Evolutionary conservation across 495 filamentous ascomycete species (phyloP).

Genomic region (Amniculicola lignicola): DNA sequence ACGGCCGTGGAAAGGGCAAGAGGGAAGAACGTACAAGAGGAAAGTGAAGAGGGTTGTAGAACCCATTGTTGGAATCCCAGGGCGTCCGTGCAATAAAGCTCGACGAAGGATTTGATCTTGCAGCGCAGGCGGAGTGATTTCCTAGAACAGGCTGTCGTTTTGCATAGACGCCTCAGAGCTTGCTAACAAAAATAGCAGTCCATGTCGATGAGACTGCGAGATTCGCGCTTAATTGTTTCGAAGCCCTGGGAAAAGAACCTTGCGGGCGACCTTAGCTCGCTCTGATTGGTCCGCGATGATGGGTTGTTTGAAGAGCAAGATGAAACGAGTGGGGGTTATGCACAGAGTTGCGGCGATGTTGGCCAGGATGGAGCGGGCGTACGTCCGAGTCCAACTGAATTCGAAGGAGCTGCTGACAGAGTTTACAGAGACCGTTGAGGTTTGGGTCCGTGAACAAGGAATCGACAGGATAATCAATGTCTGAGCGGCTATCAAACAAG

Average conservation of each 20-base stretch:
- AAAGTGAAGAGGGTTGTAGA: conserved; percentile 42
- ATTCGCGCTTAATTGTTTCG: conserved; percentile 19
- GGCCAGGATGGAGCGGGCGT: conserved; percentile 4
- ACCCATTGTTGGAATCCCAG: conserved; percentile 31
- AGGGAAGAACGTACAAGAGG: conserved; percentile 36
- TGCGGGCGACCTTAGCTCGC: not conserved
- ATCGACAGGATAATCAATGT: not conserved
- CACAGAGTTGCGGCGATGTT: conserved; percentile 2
- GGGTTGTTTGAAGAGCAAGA: not conserved
- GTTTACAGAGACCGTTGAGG: conserved; percentile 10
- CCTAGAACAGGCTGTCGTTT: conserved; percentile 4
- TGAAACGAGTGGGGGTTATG: conserved; percentile 6
- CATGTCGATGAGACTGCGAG: not conserved
- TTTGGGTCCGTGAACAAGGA: not conserved
- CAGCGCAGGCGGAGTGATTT: not conserved
- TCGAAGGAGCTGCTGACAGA: too few species aligned
- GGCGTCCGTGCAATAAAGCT: conserved; percentile 1
- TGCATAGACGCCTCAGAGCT: conserved; percentile 15
- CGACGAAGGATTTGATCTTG: conserved; percentile 6
- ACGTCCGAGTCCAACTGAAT: too few species aligned
- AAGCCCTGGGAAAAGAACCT: conserved; percentile 6
- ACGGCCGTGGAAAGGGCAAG: not conserved
- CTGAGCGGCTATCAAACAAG: conserved; percentile 5
- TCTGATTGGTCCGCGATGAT: conserved; percentile 13
- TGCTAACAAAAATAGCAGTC: conserved; percentile 10